Percentiles rank a stretch among this genome's conserved stretches.
phyloP scores from a whole-genome alignment of 352 stramenopile species.

The Phytophthora multivora region DNA sequence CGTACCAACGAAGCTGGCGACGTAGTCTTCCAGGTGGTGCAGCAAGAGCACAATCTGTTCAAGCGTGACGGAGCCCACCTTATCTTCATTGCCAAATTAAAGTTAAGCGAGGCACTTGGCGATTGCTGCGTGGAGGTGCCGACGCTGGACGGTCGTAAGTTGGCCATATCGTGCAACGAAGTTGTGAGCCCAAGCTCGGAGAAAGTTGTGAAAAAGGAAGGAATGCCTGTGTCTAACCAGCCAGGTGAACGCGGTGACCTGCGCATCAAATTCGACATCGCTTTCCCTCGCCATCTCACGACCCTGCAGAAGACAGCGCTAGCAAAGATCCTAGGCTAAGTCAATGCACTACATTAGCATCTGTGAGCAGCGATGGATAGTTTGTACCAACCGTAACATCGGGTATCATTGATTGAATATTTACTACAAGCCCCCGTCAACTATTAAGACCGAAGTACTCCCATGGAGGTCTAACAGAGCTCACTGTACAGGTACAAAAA shows the following conservation, averaged over 20 bases:
- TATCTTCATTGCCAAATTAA: conserved; percentile 93
- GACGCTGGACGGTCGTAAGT: conserved; percentile 95
- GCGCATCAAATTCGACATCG: conserved; percentile 95
- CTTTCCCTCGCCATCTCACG: conserved; percentile 95
- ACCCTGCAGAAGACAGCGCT: conserved; percentile 91
- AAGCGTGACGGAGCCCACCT: conserved; percentile 93
- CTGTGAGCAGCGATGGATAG: neutral
- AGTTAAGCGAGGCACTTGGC: conserved; percentile 94
- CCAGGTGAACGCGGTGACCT: conserved; percentile 88
- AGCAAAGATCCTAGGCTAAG: conserved; percentile 77
- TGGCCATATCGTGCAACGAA: conserved; percentile 93
- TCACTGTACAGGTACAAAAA: conserved; percentile 46
- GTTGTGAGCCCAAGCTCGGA: conserved; percentile 92
- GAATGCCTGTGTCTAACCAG: conserved; percentile 91
- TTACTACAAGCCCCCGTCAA: conserved; percentile 36
- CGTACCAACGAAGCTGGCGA: conserved; percentile 93
- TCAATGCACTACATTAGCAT: neutral
- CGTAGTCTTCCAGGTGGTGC: conserved; percentile 93
- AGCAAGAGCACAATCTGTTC: conserved; percentile 87
- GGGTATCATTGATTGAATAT: conserved; percentile 39
- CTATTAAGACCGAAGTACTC: conserved; percentile 11
- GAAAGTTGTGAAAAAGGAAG: conserved; percentile 93
- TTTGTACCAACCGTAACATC: conserved; percentile 24
- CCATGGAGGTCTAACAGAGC: conserved; percentile 54
- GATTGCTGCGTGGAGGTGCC: conserved; percentile 94